phyloP scores from a whole-genome alignment of 2,329 filamentous ascomycete species.

The Orbilia brochopaga region DNA sequence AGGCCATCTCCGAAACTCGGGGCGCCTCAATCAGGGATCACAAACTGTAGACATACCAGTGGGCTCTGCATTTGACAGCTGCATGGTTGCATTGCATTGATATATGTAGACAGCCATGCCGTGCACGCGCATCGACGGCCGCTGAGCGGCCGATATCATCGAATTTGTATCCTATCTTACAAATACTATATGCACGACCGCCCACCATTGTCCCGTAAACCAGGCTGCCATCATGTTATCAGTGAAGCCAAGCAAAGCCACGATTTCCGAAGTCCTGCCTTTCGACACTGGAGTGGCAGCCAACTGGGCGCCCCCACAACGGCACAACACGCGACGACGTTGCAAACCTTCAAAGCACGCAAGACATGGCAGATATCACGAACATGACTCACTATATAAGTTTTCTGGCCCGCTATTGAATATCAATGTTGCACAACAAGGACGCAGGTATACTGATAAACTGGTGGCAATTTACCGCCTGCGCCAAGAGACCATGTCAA shows the following conservation, averaged over 20 bases:
- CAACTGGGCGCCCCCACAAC: not conserved
- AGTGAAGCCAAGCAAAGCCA: not conserved
- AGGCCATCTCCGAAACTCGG: slow-evolving; percentile 53
- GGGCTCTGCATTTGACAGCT: not conserved
- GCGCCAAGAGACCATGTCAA: too few relatives aligned
- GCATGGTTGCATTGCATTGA: too few relatives aligned
- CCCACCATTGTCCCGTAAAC: not conserved
- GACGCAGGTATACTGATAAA: too few relatives aligned
- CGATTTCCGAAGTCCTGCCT: too few relatives aligned
- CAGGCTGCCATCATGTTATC: too few relatives aligned
- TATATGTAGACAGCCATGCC: too few relatives aligned
- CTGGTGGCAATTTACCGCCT: too few relatives aligned
- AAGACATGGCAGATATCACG: slow-evolving; percentile 49
- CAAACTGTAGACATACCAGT: slow-evolving; percentile 19
- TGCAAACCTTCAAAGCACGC: slow-evolving; percentile 37
- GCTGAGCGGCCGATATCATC: too few relatives aligned
- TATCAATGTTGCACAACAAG: too few relatives aligned
- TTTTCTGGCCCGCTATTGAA: not conserved
- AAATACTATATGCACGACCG: slow-evolving; percentile 7
- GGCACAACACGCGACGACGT: slow-evolving; percentile 26
- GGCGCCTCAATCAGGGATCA: slow-evolving; percentile 43
- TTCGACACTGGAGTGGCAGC: too few relatives aligned
- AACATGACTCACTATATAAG: slow-evolving; percentile 1
- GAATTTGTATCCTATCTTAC: slow-evolving; percentile 12
- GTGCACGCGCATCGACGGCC: too few relatives aligned